Base-by-base conservation (phyloP, 2,329 filamentous ascomycete species). In the Neonectria faginata region DNA sequence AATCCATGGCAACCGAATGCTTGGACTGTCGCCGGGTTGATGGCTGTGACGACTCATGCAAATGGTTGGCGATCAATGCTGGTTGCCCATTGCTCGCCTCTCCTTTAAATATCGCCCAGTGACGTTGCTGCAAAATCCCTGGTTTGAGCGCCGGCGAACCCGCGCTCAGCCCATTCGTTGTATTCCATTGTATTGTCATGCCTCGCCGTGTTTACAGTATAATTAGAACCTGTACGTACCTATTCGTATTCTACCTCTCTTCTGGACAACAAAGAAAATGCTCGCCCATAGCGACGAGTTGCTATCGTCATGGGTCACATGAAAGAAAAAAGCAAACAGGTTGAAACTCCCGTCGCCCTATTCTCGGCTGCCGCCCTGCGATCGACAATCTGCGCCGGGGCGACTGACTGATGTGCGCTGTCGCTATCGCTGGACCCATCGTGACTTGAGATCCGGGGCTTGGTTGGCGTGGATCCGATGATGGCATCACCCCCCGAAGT, bases 261-360 rank as follows among this genome's bases (percentile, higher is more conserved):
- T 62, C 33, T 14, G 29, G 44, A 50, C 62, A 64, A 41, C 57
- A 39, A 51, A 64, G 7, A 31, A 55, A 39, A 45, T 29, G 48
- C 36, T 39, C 18, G 33, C 39, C 39, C 54, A 16, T 12, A 33
- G 33, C 45, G 20, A 25, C 47, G 36, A 29, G 25, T 48, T 36
- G 41, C 11, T 33, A 11, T 52, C 18, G 53, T 58, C 53, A 62
- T 48, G 39, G 45, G 45, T 57, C 58, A 62, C 22, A 33, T 51
- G 54, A 22, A 58, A 64, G 54, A n/a, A 33, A 62, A 60, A 62
- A 42, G 45, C 18, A 65, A 58, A 55, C 11, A 31, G 48, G 39
- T 42, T 42, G 33, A 54, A 20, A 52, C 12, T 36, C 25, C 36
- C 36, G 14, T 64, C 36, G 62, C 50, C 62, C 58, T 58, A 55